Evolutionary conservation across 768 basidiomycete species (phyloP).

Genomic region (Hericium rajendrae): DNA sequence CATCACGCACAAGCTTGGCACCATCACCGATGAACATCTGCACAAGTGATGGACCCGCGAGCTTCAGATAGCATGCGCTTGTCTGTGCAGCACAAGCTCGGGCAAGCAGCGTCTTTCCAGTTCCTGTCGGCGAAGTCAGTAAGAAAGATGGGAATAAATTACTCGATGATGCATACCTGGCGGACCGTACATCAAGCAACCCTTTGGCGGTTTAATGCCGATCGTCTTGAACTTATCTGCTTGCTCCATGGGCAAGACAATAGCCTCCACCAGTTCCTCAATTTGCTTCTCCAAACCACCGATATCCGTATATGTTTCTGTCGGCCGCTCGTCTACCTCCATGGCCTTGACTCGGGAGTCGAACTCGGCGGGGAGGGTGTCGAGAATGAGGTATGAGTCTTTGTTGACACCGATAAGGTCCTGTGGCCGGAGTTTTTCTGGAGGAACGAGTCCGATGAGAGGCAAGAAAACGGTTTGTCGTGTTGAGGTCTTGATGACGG

Average conservation of each 20-base stretch:
- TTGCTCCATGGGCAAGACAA: conserved; percentile 97
- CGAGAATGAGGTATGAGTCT: conserved; percentile 94
- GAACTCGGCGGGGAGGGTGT: conserved; percentile 92
- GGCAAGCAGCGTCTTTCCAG: conserved; percentile 95
- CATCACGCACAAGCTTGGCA: conserved; percentile 96
- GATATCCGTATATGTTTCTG: conserved; percentile 94
- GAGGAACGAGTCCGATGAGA: conserved; percentile 92
- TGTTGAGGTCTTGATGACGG: conserved; percentile 97
- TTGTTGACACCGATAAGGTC: conserved; percentile 99
- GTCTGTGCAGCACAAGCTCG: conserved; percentile 98
- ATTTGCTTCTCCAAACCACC: conserved; percentile 99
- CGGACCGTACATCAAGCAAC: conserved; percentile 97
- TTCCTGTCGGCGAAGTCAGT: conserved; percentile 37
- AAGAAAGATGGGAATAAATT: not conserved
- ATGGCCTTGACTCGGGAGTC: conserved; percentile 98
- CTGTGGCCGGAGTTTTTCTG: conserved; percentile 79
- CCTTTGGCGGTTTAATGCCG: conserved; percentile 97
- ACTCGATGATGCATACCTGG: conserved; percentile 52
- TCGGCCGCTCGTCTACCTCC: conserved; percentile 98
- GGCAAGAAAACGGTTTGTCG: conserved; percentile 98
- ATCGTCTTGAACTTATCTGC: conserved; percentile 96
- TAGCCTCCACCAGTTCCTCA: conserved; percentile 95
- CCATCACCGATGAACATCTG: conserved; percentile 99
- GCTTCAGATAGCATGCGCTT: conserved; percentile 94
- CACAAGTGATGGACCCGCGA: conserved; percentile 94